phyloP scores from a whole-genome alignment of 192 early-diverging fungal species.

The Spizellomyces punctatus region DNA sequence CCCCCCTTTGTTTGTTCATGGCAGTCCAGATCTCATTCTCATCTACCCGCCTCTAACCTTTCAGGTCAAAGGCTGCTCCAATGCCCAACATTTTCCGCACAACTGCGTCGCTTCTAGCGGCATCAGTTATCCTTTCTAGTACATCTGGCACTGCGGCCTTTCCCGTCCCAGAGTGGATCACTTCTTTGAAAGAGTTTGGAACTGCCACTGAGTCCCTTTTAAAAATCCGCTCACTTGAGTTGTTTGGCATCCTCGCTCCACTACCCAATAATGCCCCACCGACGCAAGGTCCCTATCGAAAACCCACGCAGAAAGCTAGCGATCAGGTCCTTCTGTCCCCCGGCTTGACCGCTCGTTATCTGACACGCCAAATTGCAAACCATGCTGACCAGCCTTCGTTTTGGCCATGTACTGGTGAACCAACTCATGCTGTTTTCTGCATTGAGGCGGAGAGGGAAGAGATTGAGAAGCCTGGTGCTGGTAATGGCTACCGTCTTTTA shows the following conservation, averaged over 20 bases:
- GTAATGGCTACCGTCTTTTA: too few relatives aligned
- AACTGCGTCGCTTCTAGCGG: too few relatives aligned
- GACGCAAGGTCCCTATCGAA: constrained; percentile 9
- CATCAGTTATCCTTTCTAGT: too few relatives aligned
- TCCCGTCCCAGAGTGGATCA: too few relatives aligned
- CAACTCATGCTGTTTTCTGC: not conserved
- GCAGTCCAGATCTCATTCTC: too few relatives aligned
- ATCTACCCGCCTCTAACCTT: too few relatives aligned
- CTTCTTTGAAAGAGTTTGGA: too few relatives aligned
- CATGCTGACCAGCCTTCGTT: constrained; percentile 1
- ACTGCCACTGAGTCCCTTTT: not conserved
- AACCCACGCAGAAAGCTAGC: not conserved
- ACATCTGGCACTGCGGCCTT: too few relatives aligned
- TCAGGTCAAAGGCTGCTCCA: too few relatives aligned
- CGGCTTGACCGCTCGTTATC: not conserved
- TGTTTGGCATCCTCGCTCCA: not conserved
- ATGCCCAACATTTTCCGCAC: too few relatives aligned
- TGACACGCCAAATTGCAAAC: not conserved
- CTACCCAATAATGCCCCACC: not conserved
- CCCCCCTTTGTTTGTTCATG: too few relatives aligned
- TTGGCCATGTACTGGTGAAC: not conserved
- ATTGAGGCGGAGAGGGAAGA: not conserved
- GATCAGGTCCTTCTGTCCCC: constrained; percentile 2
- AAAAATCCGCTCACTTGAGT: not conserved
- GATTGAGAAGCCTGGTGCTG: too few relatives aligned